Base-by-base conservation (phyloP, 768 basidiomycete genomes). In the Sutorius australiensis region DNA sequence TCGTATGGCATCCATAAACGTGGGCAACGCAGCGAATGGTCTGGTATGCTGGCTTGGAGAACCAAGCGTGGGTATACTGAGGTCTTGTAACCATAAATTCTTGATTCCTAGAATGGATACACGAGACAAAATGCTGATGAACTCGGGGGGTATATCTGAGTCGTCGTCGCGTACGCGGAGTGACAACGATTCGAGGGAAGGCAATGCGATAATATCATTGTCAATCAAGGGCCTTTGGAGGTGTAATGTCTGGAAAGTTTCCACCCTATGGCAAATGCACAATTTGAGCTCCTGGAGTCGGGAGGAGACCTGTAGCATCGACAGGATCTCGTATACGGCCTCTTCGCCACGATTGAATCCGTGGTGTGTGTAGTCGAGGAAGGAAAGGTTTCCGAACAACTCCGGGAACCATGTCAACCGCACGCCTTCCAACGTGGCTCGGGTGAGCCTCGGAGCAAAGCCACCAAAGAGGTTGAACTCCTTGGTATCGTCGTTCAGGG, bases 301-400 rank as follows among this genome's bases (percentile, higher is more conserved):
- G 24, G 69, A 65, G 38, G 81, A 86, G 17, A 86, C 72, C 53
- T 73, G 68, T 27, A 89, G 71, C 67, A 87, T 80, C 27, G 73
- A 72, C 37, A 84, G 61, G 42, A 87, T 71, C 61, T 89, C 86
- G 28, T 74, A 62, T 9, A 82, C 75, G 3, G 83, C 81, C 49
- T 78, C 75, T 54, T 77, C 70, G 5, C 81, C 86, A 17, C 65
- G 68, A 36, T 77, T 85, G 67, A 87, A 86, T 19, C 82, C 81
- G 53, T 87, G 86, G 59, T 89, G 86, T 1, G 83, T 82, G 58
- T 87, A 89, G 66, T 88, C 82, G 39, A 89, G 74, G 60, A 73
- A 80, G 6, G 77, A 79, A 40, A 89, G 72, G 62, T 84, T 83
- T 36, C 72, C 71, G 59, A 83, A 88, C 32, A 88, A 71, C 10